Evolutionary conservation across 2,329 filamentous ascomycete genomes (phyloP).

Genomic region (Microcyclospora pomicola): DNA sequence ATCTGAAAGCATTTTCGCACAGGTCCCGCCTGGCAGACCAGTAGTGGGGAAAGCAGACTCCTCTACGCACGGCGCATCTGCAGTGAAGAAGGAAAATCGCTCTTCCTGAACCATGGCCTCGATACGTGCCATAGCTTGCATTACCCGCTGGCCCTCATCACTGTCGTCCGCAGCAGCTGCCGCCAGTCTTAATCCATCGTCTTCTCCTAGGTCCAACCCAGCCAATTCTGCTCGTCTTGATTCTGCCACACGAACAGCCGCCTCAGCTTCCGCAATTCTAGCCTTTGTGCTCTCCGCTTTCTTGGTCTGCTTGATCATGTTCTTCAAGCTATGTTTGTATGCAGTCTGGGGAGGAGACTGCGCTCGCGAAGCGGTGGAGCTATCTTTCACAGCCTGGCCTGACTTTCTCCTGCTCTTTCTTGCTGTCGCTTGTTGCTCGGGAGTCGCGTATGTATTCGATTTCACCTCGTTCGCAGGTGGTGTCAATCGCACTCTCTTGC

Average conservation of each 20-base stretch:
- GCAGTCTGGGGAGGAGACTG: constrained; percentile 10
- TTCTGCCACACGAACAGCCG: constrained; percentile 2
- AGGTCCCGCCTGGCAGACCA: constrained; percentile 20
- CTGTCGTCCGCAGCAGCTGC: constrained; percentile 17
- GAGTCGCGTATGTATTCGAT: too few species aligned
- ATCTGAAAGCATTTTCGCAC: constrained; percentile 23
- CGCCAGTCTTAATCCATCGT: constrained; percentile 3
- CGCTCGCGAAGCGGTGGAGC: constrained; percentile 1
- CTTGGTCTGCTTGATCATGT: constrained; percentile 15
- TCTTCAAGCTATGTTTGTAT: constrained; percentile 18
- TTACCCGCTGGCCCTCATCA: constrained; percentile 37
- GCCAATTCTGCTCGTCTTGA: constrained; percentile 2
- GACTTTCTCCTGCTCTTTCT: constrained; percentile 4
- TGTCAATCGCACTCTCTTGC: constrained; percentile 18
- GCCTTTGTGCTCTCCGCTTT: constrained; percentile 11
- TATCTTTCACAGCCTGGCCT: constrained; percentile 3
- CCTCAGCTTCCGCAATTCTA: constrained; percentile 14
- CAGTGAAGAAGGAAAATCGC: constrained; percentile 45
- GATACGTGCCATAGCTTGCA: constrained; percentile 45
- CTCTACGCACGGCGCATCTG: constrained; percentile 3
- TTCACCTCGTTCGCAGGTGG: constrained; percentile 4
- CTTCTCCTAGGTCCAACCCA: constrained; percentile 6
- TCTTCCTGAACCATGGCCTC: constrained; percentile 42
- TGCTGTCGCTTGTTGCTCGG: background rate
- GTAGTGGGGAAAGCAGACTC: constrained; percentile 16